A percentile compares a stretch with the other conserved stretches of the same genome.
These are phyloP conservation scores for Trametes hirsuta DNA, from an alignment of 1,284 basidiomycete species.

Conservation along the genomic window DNA sequence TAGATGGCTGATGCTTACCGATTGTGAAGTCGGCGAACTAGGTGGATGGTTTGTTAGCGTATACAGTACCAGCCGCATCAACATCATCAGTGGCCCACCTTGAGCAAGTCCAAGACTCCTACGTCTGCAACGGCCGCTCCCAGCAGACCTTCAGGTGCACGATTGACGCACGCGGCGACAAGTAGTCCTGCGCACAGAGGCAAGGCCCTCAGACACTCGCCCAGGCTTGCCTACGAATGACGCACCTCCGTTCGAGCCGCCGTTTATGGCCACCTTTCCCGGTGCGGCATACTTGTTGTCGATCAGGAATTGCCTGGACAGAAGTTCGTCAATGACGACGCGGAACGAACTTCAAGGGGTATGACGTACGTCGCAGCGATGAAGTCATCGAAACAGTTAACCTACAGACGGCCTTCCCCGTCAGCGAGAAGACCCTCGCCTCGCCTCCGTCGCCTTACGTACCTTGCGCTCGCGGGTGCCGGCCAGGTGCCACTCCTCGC, in stretches of 20 bases:
- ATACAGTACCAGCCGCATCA: neutral
- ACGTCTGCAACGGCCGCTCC: conserved; percentile 83
- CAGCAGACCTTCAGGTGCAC: conserved; percentile 76
- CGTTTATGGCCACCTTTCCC: conserved; percentile 80
- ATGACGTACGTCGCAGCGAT: conserved; percentile 71
- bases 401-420: conserved; percentile 39
- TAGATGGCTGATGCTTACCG: conserved; percentile 41
- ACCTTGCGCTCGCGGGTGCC: conserved; percentile 75
- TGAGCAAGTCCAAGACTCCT: conserved; percentile 82
- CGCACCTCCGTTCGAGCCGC: conserved; percentile 78
- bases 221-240: neutral
- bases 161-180: conserved; percentile 80
- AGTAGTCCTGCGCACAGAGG: conserved; percentile 58
- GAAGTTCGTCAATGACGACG: neutral
- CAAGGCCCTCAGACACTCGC: neutral
- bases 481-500: conserved; percentile 81
- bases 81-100: conserved; percentile 44
- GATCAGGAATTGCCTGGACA: conserved; percentile 66
- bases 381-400: conserved; percentile 83
- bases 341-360: neutral
- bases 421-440: conserved; percentile 10
- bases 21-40: conserved; percentile 81
- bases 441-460: conserved; percentile 19
- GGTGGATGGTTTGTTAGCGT: neutral
- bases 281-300: conserved; percentile 70